phyloP scores from a whole-genome alignment of 2,329 filamentous ascomycete genomes.

The Aspergillus pseudotamarii region DNA sequence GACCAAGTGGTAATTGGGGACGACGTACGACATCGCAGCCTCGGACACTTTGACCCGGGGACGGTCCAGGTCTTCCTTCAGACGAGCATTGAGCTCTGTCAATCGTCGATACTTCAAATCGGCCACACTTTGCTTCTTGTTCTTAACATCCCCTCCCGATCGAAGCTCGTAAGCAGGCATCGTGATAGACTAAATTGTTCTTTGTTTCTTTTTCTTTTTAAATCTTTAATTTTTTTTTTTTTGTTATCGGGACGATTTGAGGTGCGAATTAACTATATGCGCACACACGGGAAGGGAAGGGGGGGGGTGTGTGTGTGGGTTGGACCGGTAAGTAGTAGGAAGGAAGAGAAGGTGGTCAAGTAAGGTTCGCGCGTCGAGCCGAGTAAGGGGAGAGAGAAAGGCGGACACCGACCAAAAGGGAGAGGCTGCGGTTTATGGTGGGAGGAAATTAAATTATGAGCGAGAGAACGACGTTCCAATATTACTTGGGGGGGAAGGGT shows the following conservation, averaged over 20 bases:
- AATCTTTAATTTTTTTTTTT: background rate
- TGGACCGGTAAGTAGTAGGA: background rate
- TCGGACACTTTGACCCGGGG: slow-evolving; percentile 95
- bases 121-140: slow-evolving; percentile 99
- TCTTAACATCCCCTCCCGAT: slow-evolving; percentile 68
- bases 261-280: slow-evolving; percentile 36
- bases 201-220: background rate
- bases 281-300: slow-evolving; percentile 8
- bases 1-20: slow-evolving; percentile 7
- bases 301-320: slow-evolving; percentile 2
- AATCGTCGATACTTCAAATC: slow-evolving; percentile 95
- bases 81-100: slow-evolving; percentile 93
- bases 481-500: background rate
- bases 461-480: slow-evolving; percentile 2
- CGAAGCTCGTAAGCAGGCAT: slow-evolving; percentile 69
- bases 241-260: background rate
- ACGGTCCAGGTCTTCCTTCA: slow-evolving; percentile 93
- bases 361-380: slow-evolving; percentile 16
- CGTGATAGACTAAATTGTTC: slow-evolving; percentile 20
- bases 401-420: slow-evolving; percentile 9
- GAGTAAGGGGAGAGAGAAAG: slow-evolving; percentile 7
- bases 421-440: background rate
- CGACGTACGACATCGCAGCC: slow-evolving; percentile 77
- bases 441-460: slow-evolving; percentile 6
- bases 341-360: background rate